Conservation (phyloP, 208 protist genomes). For the Wallacemonas collosoma region DNA sequence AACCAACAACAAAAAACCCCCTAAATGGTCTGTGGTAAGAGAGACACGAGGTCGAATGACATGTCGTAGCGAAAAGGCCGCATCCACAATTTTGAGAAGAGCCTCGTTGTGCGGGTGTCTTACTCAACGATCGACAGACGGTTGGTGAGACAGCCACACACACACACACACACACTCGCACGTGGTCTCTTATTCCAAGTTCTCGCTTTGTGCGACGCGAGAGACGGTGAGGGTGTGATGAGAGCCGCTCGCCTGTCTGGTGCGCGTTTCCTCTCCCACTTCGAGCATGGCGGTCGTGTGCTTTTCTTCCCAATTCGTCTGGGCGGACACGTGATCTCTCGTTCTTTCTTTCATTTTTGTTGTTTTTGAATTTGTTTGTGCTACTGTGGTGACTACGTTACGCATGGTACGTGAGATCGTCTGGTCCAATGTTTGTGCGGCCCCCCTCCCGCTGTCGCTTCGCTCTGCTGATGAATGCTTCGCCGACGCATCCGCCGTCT, state of each 20-base stretch:
- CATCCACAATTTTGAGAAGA: not conserved
- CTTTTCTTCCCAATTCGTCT: not conserved
- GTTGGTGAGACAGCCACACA: not conserved
- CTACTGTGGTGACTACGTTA: conserved; percentile 10
- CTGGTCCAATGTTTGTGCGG: not conserved
- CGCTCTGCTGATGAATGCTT: too few species aligned
- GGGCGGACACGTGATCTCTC: not conserved
- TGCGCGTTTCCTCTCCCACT: not conserved
- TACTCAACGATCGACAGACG: not conserved
- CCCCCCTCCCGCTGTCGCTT: too few species aligned
- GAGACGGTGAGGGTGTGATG: too few species aligned
- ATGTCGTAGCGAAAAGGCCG: not conserved
- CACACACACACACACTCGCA: not conserved
- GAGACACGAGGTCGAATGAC: not conserved
- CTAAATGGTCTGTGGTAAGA: not conserved
- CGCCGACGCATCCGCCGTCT: too few species aligned
- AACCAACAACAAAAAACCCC: conserved; percentile 8
- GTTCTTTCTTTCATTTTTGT: conserved; percentile 12
- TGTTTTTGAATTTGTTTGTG: not conserved
- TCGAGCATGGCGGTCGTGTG: not conserved
- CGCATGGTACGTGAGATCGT: not conserved
- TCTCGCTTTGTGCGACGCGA: too few species aligned
- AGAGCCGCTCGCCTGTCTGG: too few species aligned
- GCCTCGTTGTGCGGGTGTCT: not conserved
- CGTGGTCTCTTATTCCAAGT: too few species aligned